phyloP scores from a whole-genome alignment of 2,329 filamentous ascomycete species.

The Lachnellula arida region DNA sequence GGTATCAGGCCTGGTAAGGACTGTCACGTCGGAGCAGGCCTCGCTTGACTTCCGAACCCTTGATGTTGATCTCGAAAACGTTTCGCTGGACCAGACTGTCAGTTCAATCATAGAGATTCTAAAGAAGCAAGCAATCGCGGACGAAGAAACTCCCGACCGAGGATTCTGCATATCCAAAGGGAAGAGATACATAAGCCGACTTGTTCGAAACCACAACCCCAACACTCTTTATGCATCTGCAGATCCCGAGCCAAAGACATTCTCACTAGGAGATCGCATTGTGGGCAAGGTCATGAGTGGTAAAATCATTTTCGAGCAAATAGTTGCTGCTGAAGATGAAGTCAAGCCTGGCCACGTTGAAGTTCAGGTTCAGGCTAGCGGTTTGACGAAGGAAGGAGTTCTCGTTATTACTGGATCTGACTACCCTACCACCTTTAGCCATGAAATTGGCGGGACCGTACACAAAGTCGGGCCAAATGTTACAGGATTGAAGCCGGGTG shows the following conservation, averaged over 20 bases:
- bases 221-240: constrained; percentile 7
- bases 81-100: background rate
- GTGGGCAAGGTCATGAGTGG: background rate
- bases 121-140: background rate
- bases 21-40: constrained; percentile 3
- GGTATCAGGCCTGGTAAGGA: constrained; percentile 1
- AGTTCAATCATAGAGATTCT: background rate
- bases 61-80: background rate
- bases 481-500: background rate
- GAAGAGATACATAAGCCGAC: constrained; percentile 17
- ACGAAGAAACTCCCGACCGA: constrained; percentile 10
- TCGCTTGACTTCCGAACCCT: constrained; percentile 2
- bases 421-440: background rate
- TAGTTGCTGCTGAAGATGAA: background rate
- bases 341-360: background rate
- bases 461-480: constrained; percentile 1
- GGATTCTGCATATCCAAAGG: constrained; percentile 28
- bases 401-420: background rate
- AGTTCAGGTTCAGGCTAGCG: background rate
- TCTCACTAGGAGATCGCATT: background rate
- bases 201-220: constrained; percentile 21
- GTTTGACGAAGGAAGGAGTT: background rate
- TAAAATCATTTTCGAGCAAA: background rate
- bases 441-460: background rate
- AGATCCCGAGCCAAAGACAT: background rate